Evolutionary conservation across 2,329 filamentous ascomycete species (phyloP), one percentile per base, ranked within the genome.

Genomic region (Fusarium verrucosum): DNA sequence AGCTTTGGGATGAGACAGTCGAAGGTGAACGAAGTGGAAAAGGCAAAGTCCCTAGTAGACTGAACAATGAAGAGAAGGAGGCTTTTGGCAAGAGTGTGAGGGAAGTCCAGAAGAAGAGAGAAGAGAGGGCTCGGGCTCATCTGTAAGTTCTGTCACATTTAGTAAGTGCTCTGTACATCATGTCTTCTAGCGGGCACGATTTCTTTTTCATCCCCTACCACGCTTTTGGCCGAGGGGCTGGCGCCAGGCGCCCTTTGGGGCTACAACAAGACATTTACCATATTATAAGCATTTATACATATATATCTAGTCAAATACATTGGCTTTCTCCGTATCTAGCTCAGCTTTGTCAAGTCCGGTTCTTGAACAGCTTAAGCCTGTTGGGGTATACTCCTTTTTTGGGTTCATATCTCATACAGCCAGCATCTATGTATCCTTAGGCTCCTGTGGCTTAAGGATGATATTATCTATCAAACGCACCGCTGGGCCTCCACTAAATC

Each of bases 391-490:
- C 45, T 36, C 37, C 28, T 30, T 40, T 46, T 50, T 49, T 17
- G 10, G 6, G 43, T 50, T 56, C 17, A n/a, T 49, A 19, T 45
- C 30, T 42, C 25, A 32, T 35, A 47, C 47, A 26, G 26, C 43
- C 26, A 36, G 16, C 17, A 25, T 58, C 44, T 68, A 66, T 26
- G 35, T 33, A 30, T 65, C 40, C 40, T 57, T 50, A 3, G 47
- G 38, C 13, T 70, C 64, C 26, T 56, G 65, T 0, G 84, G 81
- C 68, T 83, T 79, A 30, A 94, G 75, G 51, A 96, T 89, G 66
- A 98, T 89, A 73, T 99, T 99, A 74, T 99, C 95, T 75, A 99
- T 97, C 77, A 99, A 80, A 62, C 95, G 84, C 43, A 99, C 95
- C 1, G 88, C 76, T 16, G 92, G 91, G 2, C 89, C 89, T 5